phyloP scores from a whole-genome alignment of 2,329 filamentous ascomycete genomes.

The Botrytis cinerea region DNA sequence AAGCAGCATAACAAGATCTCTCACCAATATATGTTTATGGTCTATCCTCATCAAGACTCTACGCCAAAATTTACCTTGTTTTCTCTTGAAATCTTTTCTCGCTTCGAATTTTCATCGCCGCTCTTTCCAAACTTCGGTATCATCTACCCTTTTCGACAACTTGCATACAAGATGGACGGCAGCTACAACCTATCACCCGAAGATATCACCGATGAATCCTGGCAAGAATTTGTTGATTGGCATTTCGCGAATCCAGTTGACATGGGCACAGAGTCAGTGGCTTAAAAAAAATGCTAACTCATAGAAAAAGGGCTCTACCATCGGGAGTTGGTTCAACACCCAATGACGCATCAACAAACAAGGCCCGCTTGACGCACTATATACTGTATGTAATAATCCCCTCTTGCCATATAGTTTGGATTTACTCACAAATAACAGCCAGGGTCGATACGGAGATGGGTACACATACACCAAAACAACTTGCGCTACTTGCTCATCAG shows the following conservation, averaged over 20 bases:
- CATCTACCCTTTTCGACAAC: background rate
- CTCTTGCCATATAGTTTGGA: background rate
- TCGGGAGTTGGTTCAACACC: no score
- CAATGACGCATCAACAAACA: background rate
- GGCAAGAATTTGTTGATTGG: background rate
- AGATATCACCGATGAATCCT: background rate
- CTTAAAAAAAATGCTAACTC: constrained; percentile 23
- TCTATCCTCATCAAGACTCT: background rate
- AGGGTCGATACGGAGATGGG: background rate
- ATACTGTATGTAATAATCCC: background rate
- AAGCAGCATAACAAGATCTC: background rate
- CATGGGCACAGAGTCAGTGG: constrained; percentile 14
- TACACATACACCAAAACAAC: background rate
- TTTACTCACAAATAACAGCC: background rate
- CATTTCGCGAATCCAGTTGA: background rate
- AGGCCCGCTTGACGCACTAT: background rate
- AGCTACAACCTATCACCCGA: background rate
- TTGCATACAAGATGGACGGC: constrained; percentile 7
- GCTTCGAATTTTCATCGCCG: background rate
- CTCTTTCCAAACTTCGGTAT: background rate
- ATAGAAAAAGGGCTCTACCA: constrained; percentile 24
- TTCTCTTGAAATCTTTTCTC: background rate
- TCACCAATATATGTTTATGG: background rate
- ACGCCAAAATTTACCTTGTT: background rate
- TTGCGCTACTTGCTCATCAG: constrained; percentile 4